Conservation (phyloP, 1,284 basidiomycete genomes). For the Malassezia psittaci region DNA sequence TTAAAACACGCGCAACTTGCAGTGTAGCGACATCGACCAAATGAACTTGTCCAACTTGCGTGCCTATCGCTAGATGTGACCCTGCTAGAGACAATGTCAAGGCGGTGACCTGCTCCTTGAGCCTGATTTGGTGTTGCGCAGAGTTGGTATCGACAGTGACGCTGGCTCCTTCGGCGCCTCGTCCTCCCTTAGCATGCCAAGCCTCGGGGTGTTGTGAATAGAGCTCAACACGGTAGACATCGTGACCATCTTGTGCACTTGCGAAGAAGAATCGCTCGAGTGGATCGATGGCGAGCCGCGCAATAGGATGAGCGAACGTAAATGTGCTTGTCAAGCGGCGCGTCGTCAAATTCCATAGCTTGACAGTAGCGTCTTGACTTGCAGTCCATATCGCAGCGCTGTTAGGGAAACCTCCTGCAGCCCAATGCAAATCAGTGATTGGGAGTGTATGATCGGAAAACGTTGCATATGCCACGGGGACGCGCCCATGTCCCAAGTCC, state of each 20-base stretch:
- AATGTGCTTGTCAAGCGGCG: constrained; percentile 73
- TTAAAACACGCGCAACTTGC: constrained; percentile 65
- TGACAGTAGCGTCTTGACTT: constrained; percentile 81
- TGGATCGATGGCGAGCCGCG: constrained; percentile 64
- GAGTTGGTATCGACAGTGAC: background rate
- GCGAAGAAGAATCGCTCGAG: constrained; percentile 81
- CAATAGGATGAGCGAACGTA: constrained; percentile 62
- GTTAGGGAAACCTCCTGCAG: constrained; percentile 64
- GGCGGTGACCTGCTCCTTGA: constrained; percentile 53
- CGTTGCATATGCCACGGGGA: constrained; percentile 55
- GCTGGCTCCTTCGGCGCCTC: background rate
- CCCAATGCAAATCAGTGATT: constrained; percentile 69
- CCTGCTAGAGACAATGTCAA: constrained; percentile 66
- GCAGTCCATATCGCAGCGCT: constrained; percentile 67
- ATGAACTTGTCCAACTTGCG: constrained; percentile 57
- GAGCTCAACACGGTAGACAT: constrained; percentile 65
- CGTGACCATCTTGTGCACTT: constrained; percentile 47
- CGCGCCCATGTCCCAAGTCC: constrained; percentile 23
- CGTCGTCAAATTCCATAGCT: constrained; percentile 76
- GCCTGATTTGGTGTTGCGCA: constrained; percentile 2
- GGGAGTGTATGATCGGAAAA: constrained; percentile 84
- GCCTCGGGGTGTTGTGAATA: constrained; percentile 51
- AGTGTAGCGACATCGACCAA: constrained; percentile 80
- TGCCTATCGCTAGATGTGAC: constrained; percentile 52
- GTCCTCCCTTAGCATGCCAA: constrained; percentile 7